phyloP scores from a whole-genome alignment of 352 stramenopile species.

The Phytophthora ramorum region DNA sequence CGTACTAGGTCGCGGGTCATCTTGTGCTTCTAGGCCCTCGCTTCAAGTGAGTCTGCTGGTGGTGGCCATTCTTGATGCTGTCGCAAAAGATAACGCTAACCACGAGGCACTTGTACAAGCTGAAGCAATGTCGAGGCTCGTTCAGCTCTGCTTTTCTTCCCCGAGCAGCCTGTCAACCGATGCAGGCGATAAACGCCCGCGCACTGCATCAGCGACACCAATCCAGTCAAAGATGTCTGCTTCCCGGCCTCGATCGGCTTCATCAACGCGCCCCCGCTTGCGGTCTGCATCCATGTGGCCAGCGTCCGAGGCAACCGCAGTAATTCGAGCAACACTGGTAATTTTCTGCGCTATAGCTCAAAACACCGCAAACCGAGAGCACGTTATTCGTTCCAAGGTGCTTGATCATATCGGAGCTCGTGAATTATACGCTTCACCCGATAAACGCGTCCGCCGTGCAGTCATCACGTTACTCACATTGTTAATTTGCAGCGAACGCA shows the following conservation, averaged over 20 bases:
- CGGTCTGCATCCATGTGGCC: constrained; percentile 26
- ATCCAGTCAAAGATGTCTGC: constrained; percentile 4
- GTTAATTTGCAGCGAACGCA: constrained; percentile 65
- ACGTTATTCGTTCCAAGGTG: constrained; percentile 68
- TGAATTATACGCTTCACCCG: constrained; percentile 62
- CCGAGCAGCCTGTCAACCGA: background rate
- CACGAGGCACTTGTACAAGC: constrained; percentile 56
- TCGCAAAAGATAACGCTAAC: constrained; percentile 59
- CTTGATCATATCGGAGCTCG: constrained; percentile 60
- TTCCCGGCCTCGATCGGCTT: constrained; percentile 21
- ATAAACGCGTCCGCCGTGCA: constrained; percentile 64
- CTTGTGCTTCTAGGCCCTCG: constrained; percentile 20
- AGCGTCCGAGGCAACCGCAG: constrained; percentile 21
- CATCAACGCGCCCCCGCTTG: constrained; percentile 6
- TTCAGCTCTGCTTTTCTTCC: constrained; percentile 59
- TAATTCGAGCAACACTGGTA: constrained; percentile 52
- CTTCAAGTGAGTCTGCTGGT: constrained; percentile 58
- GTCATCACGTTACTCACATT: constrained; percentile 68
- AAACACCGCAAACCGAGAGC: constrained; percentile 61
- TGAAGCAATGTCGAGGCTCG: constrained; percentile 53
- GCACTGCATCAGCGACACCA: constrained; percentile 19
- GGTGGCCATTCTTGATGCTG: constrained; percentile 61
- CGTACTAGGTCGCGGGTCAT: constrained; percentile 39
- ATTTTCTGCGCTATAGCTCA: constrained; percentile 72
- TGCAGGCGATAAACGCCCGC: constrained; percentile 16